These are phyloP conservation scores for Aurantiochytrium sp. DNA, from an alignment of 108 stramenopile genomes.

Conservation along the genomic window DNA sequence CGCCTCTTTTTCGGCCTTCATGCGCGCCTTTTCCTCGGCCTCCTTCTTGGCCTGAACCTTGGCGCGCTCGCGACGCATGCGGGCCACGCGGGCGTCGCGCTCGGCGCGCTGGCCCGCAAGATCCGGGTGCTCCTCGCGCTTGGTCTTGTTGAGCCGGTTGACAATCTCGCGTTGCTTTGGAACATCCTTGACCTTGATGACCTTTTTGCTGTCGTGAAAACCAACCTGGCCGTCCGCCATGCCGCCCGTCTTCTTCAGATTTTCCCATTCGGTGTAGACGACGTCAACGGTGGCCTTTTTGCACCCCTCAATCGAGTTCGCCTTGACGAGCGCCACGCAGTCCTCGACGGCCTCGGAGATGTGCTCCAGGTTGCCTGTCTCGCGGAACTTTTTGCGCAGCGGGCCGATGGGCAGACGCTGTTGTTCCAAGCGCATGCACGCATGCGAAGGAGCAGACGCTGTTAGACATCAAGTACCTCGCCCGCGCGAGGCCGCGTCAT, in stretches of 20 bases:
- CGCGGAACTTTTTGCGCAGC: neutral
- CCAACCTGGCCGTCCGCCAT: conserved; percentile 65
- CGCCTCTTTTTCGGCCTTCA: conserved; percentile 32
- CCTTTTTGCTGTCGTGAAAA: conserved; percentile 49
- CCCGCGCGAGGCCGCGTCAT: too few relatives aligned
- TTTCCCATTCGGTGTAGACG: conserved; percentile 63
- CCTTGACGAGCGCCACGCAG: conserved; percentile 50
- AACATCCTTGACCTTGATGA: neutral
- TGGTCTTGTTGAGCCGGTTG: conserved; percentile 51
- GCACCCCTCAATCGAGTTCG: conserved; percentile 66
- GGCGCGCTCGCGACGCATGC: neutral
- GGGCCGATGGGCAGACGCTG: neutral
- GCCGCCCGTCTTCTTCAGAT: conserved; percentile 55
- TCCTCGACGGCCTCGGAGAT: conserved; percentile 37
- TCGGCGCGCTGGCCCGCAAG: conserved; percentile 33
- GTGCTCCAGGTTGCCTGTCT: neutral
- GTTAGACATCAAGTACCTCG: too few relatives aligned
- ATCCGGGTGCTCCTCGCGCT: conserved; percentile 52
- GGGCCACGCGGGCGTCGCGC: conserved; percentile 19
- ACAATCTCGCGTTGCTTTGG: conserved; percentile 16
- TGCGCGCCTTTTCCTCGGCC: neutral
- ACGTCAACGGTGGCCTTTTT: conserved; percentile 51
- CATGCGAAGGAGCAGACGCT: too few relatives aligned
- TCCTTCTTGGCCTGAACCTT: conserved; percentile 24
- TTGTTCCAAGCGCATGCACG: too few relatives aligned